Base-by-base conservation (phyloP, 768 basidiomycete genomes). In the Amanita polypyramis region DNA sequence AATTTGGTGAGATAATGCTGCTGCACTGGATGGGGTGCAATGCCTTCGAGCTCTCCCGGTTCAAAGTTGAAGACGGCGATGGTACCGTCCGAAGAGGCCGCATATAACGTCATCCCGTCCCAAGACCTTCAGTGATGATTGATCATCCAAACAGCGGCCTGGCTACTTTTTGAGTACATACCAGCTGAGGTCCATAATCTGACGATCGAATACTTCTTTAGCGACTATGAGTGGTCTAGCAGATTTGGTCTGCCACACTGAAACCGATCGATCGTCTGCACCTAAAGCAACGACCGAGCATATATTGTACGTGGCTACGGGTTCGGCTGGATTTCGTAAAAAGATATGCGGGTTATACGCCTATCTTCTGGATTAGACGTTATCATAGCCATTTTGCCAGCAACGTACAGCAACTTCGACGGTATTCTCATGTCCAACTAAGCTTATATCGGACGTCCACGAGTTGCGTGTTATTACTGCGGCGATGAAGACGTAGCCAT, bases 341-440 rank as follows among this genome's bases (percentile, higher is more conserved):
- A 98, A 98, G 15, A 97, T 84, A 53, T 93, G 85, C 0, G 96
- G 96, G 58, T 95, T 96, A 65, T 97, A 99, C 0, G 84, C 73
- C 85, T 90, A 52, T 15, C 10, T 40, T n/a, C 4, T 12, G 34
- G 27, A 29, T 40, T 49, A 27, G 54, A 47, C 49, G 6, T 30
- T 9, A 34, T 14, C 35, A 17, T 27, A 40, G 41, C 34, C 19
- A 10, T 36, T 1, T 36, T 19, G 49, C 15, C 44, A 21, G 12
- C 12, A 27, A 66, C 85, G 61, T 60, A 92, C 91, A 27, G 92
- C 90, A 46, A 96, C 92, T 68, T 97, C 90, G 12, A 98, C 85
- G 0, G 94, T 96, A 56, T 97, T 95, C 62, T 93, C 91, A 57
- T 99, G 96, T 0, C 96, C 96, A 33, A 99, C 93, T 32, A 99